Evolutionary conservation across 306 rosid genomes (phyloP).

Genomic region (Cyclanthera cordifolia): DNA sequence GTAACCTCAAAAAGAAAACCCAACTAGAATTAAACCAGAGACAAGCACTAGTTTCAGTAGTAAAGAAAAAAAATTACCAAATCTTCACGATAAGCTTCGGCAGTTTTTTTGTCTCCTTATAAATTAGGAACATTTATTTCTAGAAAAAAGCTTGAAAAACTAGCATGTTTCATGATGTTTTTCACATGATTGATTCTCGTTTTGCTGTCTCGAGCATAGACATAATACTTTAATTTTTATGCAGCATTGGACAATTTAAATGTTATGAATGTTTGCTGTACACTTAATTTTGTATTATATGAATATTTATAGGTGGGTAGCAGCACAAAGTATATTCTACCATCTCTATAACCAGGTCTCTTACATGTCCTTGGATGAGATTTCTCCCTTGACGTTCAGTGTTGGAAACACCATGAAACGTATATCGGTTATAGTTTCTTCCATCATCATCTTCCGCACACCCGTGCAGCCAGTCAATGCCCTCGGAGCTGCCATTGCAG

Average conservation of each 20-base stretch:
- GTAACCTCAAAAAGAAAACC: too few species aligned
- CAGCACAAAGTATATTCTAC: slow-evolving; percentile 87
- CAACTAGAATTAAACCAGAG: not conserved
- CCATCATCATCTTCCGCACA: slow-evolving; percentile 84
- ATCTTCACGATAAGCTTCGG: not conserved
- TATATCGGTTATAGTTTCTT: slow-evolving; percentile 85
- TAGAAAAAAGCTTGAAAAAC: not conserved
- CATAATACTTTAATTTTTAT: not conserved
- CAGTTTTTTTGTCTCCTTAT: not conserved
- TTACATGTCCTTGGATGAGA: slow-evolving; percentile 93
- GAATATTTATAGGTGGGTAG: slow-evolving; percentile 67
- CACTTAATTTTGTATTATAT: not conserved
- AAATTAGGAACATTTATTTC: too few species aligned
- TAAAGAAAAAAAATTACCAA: not conserved
- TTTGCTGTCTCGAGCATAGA: not conserved
- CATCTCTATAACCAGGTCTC: slow-evolving; percentile 96
- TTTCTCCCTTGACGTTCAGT: slow-evolving; percentile 94
- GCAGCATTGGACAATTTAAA: not conserved
- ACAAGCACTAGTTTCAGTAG: not conserved
- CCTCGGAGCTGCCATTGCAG: slow-evolving; percentile 88
- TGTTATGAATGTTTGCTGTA: not conserved
- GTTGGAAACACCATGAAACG: slow-evolving; percentile 98
- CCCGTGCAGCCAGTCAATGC: slow-evolving; percentile 94
- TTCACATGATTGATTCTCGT: not conserved
- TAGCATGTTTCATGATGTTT: not conserved